Evolutionary conservation across 306 rosid genomes (phyloP), one percentile per base, ranked within the genome.

Genomic region (Fragaria nilgerrensis): DNA sequence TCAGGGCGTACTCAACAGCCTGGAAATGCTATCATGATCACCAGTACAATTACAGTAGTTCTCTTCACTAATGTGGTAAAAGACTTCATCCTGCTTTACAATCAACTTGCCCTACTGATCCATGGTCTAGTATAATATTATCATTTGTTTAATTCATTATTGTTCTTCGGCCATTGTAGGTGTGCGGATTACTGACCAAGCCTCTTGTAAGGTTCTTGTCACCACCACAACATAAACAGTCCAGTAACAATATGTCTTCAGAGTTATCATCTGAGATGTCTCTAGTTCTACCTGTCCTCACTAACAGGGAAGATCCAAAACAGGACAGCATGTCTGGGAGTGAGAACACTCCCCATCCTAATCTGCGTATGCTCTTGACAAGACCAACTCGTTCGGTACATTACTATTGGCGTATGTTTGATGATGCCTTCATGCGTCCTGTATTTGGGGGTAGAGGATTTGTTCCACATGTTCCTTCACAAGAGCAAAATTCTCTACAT

Each of bases 401-500:
- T 77, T 45, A 76, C 79, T 82, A 76, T 34, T 90, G 90, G 90
- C 78, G 85, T 9, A 48, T 1, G 72, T 83, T 90, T 59, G 92
- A 88, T n/a, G 70, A 88, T 70, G 5, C 81, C 27, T 73, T 70
- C 81, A 84, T 90, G 94, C 90, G 91, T 22, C 92, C 91, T 17
- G 77, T 87, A n/a, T 90, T 90, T 64, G 92, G 90, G 5, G 89
- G 91, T 20, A 84, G 91, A 67, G 88, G 89, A n/a, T 85, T 85
- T 41, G 86, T 70, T 47, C 85, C 80, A 3, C 25, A 34, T 17
- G 1, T 8, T 73, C 80, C 79, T 12, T 82, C 87, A 32, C 77
- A 75, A 0, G 45, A 17, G 3, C 83, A 83, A 22, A 15, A 17
- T 5, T 36, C 36, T 50, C 43, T 65, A 34, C 79, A 62, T n/a